Evolutionary conservation across 73 alveolate species (phyloP).

Genomic region (Tetrahymena borealis): DNA sequence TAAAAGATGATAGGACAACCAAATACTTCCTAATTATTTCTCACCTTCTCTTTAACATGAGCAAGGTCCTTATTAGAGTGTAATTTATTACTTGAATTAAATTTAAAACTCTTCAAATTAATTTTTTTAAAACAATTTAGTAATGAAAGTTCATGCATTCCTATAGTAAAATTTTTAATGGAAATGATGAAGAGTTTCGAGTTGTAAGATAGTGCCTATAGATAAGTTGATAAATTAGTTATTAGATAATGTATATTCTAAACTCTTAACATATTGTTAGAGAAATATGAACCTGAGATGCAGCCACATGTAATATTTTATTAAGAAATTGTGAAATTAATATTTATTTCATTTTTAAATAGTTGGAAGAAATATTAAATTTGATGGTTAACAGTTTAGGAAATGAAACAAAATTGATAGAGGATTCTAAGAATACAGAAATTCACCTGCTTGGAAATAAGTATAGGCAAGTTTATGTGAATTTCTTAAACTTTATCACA

Average conservation of each 20-base stretch:
- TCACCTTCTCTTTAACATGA: neutral
- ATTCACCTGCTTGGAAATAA: neutral
- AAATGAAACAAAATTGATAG: neutral
- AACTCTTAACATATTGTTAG: neutral
- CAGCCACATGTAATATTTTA: neutral
- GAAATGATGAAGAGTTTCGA: neutral
- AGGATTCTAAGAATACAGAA: neutral
- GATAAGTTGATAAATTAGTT: neutral
- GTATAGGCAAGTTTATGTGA: neutral
- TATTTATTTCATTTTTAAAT: neutral
- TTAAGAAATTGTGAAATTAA: neutral
- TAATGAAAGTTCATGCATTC: neutral
- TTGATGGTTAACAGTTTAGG: neutral
- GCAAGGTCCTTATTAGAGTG: neutral
- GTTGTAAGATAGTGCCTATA: neutral
- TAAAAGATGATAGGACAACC: neutral
- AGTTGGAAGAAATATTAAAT: neutral
- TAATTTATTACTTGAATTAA: neutral
- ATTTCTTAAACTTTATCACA: neutral
- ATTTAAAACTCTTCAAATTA: neutral
- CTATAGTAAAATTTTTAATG: neutral
- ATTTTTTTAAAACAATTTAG: neutral
- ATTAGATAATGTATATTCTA: neutral
- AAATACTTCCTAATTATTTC: neutral
- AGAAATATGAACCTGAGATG: neutral